phyloP scores from a whole-genome alignment of 225 moss, liverwort and hornwort genomes.

The Pseudisothecium myosuroides region DNA sequence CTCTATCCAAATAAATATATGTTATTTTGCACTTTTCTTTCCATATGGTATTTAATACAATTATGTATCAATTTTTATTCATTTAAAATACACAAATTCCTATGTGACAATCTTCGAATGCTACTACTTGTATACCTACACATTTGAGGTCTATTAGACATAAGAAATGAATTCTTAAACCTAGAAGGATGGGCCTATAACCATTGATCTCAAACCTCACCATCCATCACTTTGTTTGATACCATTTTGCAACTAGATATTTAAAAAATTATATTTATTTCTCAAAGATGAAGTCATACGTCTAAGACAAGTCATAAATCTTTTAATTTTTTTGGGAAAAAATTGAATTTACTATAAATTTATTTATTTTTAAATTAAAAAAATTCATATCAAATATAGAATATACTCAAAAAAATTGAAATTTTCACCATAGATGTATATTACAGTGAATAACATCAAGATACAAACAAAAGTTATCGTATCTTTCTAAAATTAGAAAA shows the following conservation, averaged over 20 bases:
- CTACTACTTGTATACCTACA: not conserved
- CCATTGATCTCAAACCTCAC: not conserved
- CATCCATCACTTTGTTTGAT: not conserved
- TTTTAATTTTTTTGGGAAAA: too few relatives aligned
- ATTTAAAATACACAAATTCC: not conserved
- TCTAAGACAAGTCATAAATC: too few relatives aligned
- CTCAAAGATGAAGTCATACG: not conserved
- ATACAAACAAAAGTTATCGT: too few relatives aligned
- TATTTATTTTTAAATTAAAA: too few relatives aligned
- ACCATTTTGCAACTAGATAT: not conserved
- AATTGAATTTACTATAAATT: too few relatives aligned
- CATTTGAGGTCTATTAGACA: not conserved
- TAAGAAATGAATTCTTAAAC: not conserved
- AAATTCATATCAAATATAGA: too few relatives aligned
- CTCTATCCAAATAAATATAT: too few relatives aligned
- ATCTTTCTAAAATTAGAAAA: too few relatives aligned
- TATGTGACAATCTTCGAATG: not conserved
- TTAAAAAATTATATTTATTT: not conserved
- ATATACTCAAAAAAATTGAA: too few relatives aligned
- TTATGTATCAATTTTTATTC: not conserved
- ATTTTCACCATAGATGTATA: too few relatives aligned
- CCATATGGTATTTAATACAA: not conserved
- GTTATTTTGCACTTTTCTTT: not conserved
- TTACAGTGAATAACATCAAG: too few relatives aligned
- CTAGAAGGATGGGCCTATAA: accelerated